phyloP scores from a whole-genome alignment of 163 green algal genomes.

The Chlamydomonas reinhardtii region DNA sequence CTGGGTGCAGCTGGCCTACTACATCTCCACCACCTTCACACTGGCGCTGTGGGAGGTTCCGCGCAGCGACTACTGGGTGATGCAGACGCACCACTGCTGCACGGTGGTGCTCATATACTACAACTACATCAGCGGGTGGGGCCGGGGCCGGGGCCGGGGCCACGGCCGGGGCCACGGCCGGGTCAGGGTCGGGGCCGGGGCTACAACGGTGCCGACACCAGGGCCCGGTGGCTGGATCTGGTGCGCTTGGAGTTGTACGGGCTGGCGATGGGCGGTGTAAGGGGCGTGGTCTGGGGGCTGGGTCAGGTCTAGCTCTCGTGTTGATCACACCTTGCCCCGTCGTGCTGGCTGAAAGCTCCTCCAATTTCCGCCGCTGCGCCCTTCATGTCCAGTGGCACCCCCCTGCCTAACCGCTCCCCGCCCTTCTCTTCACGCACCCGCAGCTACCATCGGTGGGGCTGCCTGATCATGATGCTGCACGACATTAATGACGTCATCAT shows the following conservation, averaged over 20 bases:
- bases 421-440: not conserved
- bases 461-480: constrained; percentile 90
- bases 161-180: too few species aligned
- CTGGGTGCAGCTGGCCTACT: constrained; percentile 80
- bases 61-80: constrained; percentile 87
- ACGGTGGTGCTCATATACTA: constrained; percentile 83
- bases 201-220: too few species aligned
- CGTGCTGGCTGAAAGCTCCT: too few species aligned
- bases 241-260: not conserved
- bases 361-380: too few species aligned
- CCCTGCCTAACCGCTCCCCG: not conserved
- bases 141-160: too few species aligned
- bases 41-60: constrained; percentile 87
- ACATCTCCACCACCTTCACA: constrained; percentile 71
- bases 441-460: constrained; percentile 82
- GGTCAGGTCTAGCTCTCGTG: too few species aligned
- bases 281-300: too few species aligned
- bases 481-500: constrained; percentile 94
- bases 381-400: too few species aligned
- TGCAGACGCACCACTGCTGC: constrained; percentile 89
- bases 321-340: too few species aligned
- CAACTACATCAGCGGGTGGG: constrained; percentile 50
- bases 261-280: not conserved
- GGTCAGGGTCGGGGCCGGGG: too few species aligned
- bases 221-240: too few species aligned